Evolutionary conservation across 176 grass and related monocot species (phyloP).

Genomic region (Tillandsia leiboldiana): DNA sequence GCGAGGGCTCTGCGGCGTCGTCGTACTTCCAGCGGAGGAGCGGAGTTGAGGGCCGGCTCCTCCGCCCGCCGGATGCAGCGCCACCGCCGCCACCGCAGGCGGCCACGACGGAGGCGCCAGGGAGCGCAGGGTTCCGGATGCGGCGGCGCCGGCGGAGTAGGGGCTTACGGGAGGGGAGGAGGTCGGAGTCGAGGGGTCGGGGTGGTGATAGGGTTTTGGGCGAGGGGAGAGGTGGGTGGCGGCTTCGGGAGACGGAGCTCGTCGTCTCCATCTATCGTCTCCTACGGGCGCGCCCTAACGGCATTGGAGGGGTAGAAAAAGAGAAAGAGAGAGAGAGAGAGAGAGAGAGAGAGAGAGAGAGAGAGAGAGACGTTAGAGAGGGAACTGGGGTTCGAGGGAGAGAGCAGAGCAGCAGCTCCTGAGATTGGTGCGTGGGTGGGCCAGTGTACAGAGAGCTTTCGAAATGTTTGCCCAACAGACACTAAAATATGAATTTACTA

Average conservation of each 20-base stretch:
- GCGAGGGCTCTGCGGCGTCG: conserved; percentile 15
- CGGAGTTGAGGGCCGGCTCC: conserved; percentile 61
- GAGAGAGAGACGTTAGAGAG: conserved; percentile 61
- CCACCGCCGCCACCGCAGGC: not conserved
- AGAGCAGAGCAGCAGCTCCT: not conserved
- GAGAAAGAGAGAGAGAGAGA: conserved; percentile 12
- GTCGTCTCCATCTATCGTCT: not conserved
- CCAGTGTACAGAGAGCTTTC: too few relatives aligned
- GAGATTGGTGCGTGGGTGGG: too few relatives aligned
- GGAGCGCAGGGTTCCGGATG: conserved; percentile 18
- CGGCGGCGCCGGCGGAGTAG: not conserved
- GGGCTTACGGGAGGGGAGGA: conserved; percentile 30
- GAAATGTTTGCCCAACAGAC: too few relatives aligned
- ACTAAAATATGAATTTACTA: not conserved
- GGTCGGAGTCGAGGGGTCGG: conserved; percentile 8
- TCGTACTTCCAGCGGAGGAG: conserved; percentile 66
- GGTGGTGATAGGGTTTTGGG: not conserved
- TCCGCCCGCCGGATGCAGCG: conserved; percentile 21
- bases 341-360: conserved; percentile 9
- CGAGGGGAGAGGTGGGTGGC: not conserved
- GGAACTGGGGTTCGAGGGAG: not conserved
- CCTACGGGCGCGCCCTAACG: not conserved
- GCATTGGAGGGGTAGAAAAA: not conserved
- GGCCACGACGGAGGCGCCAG: not conserved
- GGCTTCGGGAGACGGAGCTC: conserved; percentile 8